phyloP scores from a whole-genome alignment of 2,329 filamentous ascomycete genomes.

The Graphium sp. region DNA sequence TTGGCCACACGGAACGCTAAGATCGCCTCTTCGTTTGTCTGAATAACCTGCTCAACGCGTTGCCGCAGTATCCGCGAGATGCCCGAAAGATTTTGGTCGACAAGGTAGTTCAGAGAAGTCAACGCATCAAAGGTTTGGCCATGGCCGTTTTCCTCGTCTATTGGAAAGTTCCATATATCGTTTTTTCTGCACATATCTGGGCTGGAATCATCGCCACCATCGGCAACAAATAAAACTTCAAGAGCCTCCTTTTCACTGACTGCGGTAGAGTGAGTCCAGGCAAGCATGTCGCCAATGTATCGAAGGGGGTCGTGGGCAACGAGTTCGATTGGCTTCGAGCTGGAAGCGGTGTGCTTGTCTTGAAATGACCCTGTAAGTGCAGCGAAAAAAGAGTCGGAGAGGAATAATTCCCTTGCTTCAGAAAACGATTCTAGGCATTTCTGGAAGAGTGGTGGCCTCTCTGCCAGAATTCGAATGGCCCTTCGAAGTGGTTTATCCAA shows the following conservation, averaged over 20 bases:
- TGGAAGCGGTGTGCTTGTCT: no score
- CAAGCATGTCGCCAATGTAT: conserved; percentile 93
- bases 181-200: no score
- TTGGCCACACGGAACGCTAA: conserved; percentile 82
- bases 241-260: conserved; percentile 89
- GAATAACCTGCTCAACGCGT: conserved; percentile 78
- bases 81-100: conserved; percentile 70
- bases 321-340: conserved; percentile 90
- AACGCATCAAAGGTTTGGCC: conserved; percentile 56
- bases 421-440: conserved; percentile 88
- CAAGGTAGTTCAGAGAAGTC: conserved; percentile 68
- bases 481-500: conserved; percentile 73
- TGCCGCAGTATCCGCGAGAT: conserved; percentile 76
- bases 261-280: conserved; percentile 86
- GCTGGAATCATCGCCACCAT: conserved; percentile 66
- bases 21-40: conserved; percentile 80
- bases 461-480: conserved; percentile 73
- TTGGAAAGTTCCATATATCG: no score
- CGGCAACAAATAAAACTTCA: conserved; percentile 78
- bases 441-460: conserved; percentile 79
- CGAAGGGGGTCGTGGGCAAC: conserved; percentile 80
- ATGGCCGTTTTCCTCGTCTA: conserved; percentile 27
- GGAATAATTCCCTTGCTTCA: conserved; percentile 69
- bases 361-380: conserved; percentile 62
- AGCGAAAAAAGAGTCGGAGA: conserved; percentile 79